Conservation (phyloP, 257 asterid genomes). For the Thymus mandschuricus region DNA sequence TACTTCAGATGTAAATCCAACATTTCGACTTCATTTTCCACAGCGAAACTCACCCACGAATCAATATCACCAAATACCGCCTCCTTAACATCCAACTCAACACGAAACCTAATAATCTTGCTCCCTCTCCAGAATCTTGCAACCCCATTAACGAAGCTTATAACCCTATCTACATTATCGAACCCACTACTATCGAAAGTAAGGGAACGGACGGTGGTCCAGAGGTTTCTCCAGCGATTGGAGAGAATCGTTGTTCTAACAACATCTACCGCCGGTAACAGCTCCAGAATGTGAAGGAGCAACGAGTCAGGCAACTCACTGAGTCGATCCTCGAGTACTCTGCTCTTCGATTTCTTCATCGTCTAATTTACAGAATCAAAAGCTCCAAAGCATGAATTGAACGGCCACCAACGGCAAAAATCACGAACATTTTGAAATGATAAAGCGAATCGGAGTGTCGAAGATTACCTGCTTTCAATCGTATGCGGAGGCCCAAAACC, state of each 20-base stretch:
- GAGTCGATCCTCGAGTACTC: neutral
- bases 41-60: neutral
- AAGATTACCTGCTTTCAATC: neutral
- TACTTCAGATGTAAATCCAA: no score
- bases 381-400: neutral
- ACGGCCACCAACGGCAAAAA: no score
- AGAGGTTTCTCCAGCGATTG: neutral
- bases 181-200: neutral
- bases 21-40: neutral
- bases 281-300: neutral
- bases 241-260: slow-evolving; percentile 1
- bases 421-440: neutral
- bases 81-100: neutral
- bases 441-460: neutral
- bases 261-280: neutral
- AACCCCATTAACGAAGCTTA: neutral
- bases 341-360: neutral
- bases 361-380: neutral
- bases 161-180: no score
- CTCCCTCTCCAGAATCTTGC: neutral
- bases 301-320: neutral
- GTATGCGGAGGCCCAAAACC: neutral
- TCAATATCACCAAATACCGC: neutral
- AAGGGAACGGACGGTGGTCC: neutral
- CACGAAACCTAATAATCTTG: neutral